phyloP scores from a whole-genome alignment of 78 protist genomes.

The Dictyostelium capitatum region DNA sequence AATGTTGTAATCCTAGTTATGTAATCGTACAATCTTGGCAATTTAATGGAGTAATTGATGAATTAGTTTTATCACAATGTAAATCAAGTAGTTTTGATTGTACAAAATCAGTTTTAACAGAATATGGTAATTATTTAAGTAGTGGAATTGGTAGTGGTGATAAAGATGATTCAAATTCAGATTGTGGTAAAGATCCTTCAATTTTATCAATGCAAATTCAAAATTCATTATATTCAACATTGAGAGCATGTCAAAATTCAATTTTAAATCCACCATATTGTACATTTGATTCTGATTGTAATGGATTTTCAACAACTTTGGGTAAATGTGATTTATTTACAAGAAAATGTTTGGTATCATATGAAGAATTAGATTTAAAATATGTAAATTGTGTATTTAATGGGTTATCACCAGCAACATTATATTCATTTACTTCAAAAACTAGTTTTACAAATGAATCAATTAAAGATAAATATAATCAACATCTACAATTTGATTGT shows the following conservation, averaged over 20 bases:
- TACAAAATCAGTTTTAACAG: not conserved
- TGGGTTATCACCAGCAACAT: not conserved
- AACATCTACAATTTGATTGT: slow-evolving; percentile 1
- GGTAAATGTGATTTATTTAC: slow-evolving; percentile 9
- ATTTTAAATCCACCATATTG: not conserved
- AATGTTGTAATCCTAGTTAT: not conserved
- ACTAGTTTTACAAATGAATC: not conserved
- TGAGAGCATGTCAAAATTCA: not conserved
- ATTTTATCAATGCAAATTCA: not conserved
- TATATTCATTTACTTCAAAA: not conserved
- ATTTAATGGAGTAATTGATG: not conserved
- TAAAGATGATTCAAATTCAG: no score
- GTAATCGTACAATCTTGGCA: not conserved
- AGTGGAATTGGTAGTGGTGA: no score
- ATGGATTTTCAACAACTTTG: not conserved
- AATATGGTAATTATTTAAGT: not conserved
- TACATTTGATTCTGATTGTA: not conserved
- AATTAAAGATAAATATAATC: not conserved
- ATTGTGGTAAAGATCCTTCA: not conserved
- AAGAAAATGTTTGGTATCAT: not conserved
- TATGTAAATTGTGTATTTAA: not conserved
- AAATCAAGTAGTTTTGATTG: not conserved
- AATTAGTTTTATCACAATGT: not conserved
- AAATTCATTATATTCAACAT: not conserved
- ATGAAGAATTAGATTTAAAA: not conserved